A percentile compares a stretch with the other conserved stretches of the same genome.
Evolutionary conservation across 1,284 basidiomycete genomes (phyloP).

Genomic region (Cutaneotrichosporon mucoides): DNA sequence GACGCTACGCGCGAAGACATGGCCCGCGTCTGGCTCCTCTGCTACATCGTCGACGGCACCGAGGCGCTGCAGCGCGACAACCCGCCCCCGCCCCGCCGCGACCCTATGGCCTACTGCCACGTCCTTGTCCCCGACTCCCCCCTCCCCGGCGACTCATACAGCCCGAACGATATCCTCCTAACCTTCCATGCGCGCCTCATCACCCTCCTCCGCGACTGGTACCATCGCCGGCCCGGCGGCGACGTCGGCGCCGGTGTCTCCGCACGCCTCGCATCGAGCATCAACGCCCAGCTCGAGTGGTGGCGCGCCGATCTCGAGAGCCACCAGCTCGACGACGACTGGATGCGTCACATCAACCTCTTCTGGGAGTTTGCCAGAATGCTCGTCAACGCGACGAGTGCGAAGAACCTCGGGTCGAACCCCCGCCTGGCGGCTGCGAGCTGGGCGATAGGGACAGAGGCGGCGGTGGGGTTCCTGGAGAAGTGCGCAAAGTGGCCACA

Average conservation of each 20-base stretch:
- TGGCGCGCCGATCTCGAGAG: conserved; percentile 29
- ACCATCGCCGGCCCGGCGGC: conserved; percentile 11
- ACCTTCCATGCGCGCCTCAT: conserved; percentile 36
- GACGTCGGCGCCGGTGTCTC: background rate
- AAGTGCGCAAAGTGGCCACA: conserved; percentile 28
- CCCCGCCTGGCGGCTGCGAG: conserved; percentile 8
- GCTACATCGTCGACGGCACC: conserved; percentile 40
- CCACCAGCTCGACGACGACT: conserved; percentile 8
- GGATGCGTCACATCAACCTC: conserved; percentile 26
- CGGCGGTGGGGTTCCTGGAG: conserved; percentile 30
- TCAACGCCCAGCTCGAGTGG: conserved; percentile 29
- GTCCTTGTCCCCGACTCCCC: conserved; percentile 22
- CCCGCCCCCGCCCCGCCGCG: conserved; percentile 16
- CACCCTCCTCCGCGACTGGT: conserved; percentile 34
- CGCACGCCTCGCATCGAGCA: conserved; percentile 18
- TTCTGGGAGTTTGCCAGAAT: conserved; percentile 35
- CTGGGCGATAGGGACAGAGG: conserved; percentile 21
- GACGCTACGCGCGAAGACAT: conserved; percentile 30
- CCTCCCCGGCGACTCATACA: conserved; percentile 12
- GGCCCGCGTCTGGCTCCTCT: conserved; percentile 42
- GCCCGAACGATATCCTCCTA: conserved; percentile 34
- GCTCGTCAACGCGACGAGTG: conserved; percentile 29
- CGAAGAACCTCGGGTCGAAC: conserved; percentile 22
- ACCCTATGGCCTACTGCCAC: conserved; percentile 26
- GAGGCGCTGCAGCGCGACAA: conserved; percentile 27